Conservation (phyloP, 164 flowering plant species). For the Berberis vulgaris region DNA sequence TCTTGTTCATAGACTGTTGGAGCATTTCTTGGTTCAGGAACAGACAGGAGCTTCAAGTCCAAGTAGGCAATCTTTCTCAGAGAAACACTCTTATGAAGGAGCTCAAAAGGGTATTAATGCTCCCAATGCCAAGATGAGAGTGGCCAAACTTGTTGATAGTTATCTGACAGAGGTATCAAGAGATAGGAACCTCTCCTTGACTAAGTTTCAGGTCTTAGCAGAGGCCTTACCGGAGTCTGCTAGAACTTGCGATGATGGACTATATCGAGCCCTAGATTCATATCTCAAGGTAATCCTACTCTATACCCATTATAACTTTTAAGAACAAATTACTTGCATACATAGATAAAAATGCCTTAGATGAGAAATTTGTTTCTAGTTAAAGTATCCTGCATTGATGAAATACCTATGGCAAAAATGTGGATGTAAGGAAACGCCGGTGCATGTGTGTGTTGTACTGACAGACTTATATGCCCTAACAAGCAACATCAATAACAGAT, state of each 20-base stretch:
- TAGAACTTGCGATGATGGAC: slow-evolving; percentile 79
- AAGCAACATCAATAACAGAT: too few species aligned
- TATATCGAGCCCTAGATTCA: slow-evolving; percentile 85
- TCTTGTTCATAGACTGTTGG: slow-evolving; percentile 86
- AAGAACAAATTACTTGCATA: background rate
- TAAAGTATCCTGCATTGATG: too few species aligned
- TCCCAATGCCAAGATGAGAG: slow-evolving; percentile 77
- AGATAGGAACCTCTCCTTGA: slow-evolving; percentile 67
- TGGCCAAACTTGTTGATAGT: slow-evolving; percentile 83
- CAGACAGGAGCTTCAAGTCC: slow-evolving; percentile 73
- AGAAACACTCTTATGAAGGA: slow-evolving; percentile 47
- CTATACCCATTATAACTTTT: background rate
- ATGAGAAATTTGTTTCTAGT: too few species aligned
- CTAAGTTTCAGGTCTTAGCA: slow-evolving; percentile 83
- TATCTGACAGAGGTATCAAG: slow-evolving; percentile 86
- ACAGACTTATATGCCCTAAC: too few species aligned
- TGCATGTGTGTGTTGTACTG: too few species aligned
- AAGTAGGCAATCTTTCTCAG: slow-evolving; percentile 48
- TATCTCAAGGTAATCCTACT: slow-evolving; percentile 73
- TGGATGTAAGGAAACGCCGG: too few species aligned
- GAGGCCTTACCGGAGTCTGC: slow-evolving; percentile 93
- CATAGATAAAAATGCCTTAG: background rate
- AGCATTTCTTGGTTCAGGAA: slow-evolving; percentile 94
- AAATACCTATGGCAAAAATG: too few species aligned
- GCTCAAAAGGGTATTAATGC: slow-evolving; percentile 20